These are phyloP conservation scores for Nephelium lappaceum DNA, from an alignment of 345 rosid species.

Conservation along the genomic window DNA sequence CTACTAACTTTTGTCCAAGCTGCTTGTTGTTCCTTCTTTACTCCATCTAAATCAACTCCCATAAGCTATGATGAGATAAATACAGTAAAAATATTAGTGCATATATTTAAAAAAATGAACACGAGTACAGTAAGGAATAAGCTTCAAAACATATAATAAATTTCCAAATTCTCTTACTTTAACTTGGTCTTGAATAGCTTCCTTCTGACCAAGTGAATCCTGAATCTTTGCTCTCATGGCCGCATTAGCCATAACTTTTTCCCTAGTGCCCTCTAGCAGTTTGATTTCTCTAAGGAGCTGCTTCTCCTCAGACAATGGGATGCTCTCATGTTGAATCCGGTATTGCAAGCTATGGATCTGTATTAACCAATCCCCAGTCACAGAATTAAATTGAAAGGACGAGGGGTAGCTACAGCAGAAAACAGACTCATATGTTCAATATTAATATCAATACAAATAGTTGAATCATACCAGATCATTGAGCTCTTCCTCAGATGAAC, in stretches of 20 bases:
- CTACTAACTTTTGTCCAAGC: conserved; percentile 55
- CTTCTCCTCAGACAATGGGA: conserved; percentile 88
- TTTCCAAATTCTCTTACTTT: conserved; percentile 58
- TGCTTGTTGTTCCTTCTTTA: conserved; percentile 82
- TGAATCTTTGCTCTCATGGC: conserved; percentile 81
- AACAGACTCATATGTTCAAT: conserved; percentile 6
- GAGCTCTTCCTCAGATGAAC: conserved; percentile 95
- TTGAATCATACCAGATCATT: conserved; percentile 59
- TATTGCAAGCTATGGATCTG: conserved; percentile 83
- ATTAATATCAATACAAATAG: conserved; percentile 18
- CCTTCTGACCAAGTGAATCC: conserved; percentile 87
- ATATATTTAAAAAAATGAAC: not conserved
- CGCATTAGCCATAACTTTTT: conserved; percentile 81
- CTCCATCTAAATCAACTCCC: conserved; percentile 88
- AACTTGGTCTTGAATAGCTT: conserved; percentile 87
- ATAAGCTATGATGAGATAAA: conserved; percentile 57
- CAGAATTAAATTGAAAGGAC: conserved; percentile 13
- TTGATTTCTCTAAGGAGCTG: conserved; percentile 86
- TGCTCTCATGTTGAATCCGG: conserved; percentile 93
- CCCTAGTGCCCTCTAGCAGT: conserved; percentile 93
- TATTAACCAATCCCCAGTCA: conserved; percentile 30
- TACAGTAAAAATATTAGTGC: not conserved
- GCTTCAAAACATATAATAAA: not conserved
- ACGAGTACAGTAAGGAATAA: conserved; percentile 1
- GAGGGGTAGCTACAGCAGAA: conserved; percentile 14